Conservation (phyloP, 352 stramenopile species). For the Globisporangium recalcitrans region DNA sequence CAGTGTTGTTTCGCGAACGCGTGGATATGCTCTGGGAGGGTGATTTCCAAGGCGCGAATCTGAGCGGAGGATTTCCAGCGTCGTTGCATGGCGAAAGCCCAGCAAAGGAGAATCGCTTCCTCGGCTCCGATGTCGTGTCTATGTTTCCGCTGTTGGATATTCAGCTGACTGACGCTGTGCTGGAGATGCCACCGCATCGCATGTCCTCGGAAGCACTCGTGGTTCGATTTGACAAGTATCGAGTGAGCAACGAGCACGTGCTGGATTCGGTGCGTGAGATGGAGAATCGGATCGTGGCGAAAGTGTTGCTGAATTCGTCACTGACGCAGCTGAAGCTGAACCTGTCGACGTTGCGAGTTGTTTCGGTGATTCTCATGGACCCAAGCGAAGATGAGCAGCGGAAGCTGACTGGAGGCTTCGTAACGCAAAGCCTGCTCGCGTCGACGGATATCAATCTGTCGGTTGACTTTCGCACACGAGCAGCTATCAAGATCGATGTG, state of each 20-base stretch:
- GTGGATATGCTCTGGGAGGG: conserved; percentile 66
- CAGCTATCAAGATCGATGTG: conserved; percentile 51
- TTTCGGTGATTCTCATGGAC: conserved; percentile 73
- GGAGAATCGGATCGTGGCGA: conserved; percentile 72
- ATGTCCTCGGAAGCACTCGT: conserved; percentile 73
- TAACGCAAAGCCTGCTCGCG: conserved; percentile 66
- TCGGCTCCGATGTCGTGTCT: conserved; percentile 68
- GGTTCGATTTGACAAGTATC: conserved; percentile 62
- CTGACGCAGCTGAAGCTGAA: conserved; percentile 66
- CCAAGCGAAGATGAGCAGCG: conserved; percentile 20
- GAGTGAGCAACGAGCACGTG: conserved; percentile 59
- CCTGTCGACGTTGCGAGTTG: conserved; percentile 59
- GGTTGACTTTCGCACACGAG: conserved; percentile 56
- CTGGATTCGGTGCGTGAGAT: conserved; percentile 56
- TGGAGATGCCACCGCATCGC: conserved; percentile 76
- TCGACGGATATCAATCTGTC: conserved; percentile 55
- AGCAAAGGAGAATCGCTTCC: conserved; percentile 20
- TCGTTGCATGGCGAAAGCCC: conserved; percentile 6
- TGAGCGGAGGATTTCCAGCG: conserved; percentile 16
- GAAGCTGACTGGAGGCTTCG: conserved; percentile 36
- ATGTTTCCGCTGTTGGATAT: conserved; percentile 79
- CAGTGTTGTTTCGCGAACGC: conserved; percentile 56
- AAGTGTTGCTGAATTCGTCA: conserved; percentile 82
- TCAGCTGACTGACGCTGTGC: conserved; percentile 53
- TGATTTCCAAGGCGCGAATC: conserved; percentile 55